Percentiles rank a stretch among this genome's conserved stretches.
Conservation (phyloP, 2,329 filamentous ascomycete genomes). For the Talaromyces piceae region DNA sequence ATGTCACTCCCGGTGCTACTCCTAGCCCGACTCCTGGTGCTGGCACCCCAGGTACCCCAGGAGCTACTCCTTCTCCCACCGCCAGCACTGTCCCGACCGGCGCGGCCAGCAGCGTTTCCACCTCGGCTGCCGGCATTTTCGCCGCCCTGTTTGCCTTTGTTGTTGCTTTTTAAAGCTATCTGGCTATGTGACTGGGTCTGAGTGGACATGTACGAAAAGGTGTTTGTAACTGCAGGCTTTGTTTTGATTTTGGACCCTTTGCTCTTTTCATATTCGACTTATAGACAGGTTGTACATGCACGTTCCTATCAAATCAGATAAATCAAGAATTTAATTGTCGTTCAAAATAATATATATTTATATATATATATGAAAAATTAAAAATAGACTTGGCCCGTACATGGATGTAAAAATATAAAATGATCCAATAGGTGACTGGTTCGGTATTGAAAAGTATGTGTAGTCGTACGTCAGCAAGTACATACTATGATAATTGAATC, state of each 20-base stretch:
- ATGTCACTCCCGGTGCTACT: background rate
- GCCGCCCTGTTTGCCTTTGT: conserved; percentile 10
- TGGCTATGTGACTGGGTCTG: background rate
- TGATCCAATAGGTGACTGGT: too few species aligned
- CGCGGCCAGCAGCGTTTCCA: conserved; percentile 10
- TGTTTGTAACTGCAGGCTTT: background rate
- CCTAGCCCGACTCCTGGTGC: conserved; percentile 17
- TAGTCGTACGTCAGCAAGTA: too few species aligned
- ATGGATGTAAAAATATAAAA: too few species aligned
- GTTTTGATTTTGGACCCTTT: background rate
- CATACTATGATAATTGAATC: too few species aligned
- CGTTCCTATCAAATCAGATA: too few species aligned
- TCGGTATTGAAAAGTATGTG: too few species aligned
- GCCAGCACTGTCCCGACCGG: conserved; percentile 7
- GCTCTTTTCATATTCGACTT: background rate
- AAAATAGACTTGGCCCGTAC: too few species aligned
- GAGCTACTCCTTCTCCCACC: conserved; percentile 4
- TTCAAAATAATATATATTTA: background rate
- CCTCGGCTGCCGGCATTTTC: conserved; percentile 12
- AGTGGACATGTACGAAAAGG: background rate
- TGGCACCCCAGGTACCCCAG: conserved; percentile 12
- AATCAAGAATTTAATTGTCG: too few species aligned
- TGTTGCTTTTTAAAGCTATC: conserved; percentile 7
- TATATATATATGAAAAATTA: too few species aligned
- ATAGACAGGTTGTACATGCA: background rate